Conservation (phyloP, 352 stramenopile species). For the Phytophthora hybrid region DNA sequence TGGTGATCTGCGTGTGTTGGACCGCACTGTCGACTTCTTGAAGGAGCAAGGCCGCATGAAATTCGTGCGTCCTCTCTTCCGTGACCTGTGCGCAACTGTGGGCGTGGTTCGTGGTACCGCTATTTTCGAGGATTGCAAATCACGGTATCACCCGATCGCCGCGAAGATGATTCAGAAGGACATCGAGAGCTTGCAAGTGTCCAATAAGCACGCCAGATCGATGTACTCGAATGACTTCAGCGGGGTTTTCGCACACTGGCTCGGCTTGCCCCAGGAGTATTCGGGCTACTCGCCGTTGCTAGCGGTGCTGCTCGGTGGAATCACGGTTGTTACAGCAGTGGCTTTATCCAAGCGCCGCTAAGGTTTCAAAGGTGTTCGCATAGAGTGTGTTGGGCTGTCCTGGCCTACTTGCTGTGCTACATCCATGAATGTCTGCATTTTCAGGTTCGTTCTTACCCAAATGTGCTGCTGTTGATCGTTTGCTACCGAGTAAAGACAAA, state of each 20-base stretch:
- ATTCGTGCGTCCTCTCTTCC: constrained; percentile 70
- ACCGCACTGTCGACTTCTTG: constrained; percentile 48
- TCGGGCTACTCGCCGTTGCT: constrained; percentile 40
- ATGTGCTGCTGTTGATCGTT: background rate
- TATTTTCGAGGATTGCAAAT: constrained; percentile 60
- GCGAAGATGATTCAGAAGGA: constrained; percentile 74
- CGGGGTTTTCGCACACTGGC: constrained; percentile 36
- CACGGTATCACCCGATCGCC: constrained; percentile 68
- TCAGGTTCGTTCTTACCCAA: background rate
- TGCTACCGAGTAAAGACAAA: no score
- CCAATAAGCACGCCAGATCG: constrained; percentile 9
- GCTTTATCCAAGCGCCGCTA: constrained; percentile 39
- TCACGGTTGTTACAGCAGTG: constrained; percentile 28
- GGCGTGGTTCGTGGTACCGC: constrained; percentile 23
- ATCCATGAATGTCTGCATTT: background rate
- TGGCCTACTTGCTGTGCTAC: background rate
- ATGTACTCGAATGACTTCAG: constrained; percentile 35
- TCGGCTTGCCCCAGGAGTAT: constrained; percentile 41
- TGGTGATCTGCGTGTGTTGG: constrained; percentile 46
- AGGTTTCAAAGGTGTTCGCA: background rate
- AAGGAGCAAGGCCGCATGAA: constrained; percentile 78
- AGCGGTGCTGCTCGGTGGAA: constrained; percentile 28
- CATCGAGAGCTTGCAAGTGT: constrained; percentile 33
- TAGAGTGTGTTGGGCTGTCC: background rate
- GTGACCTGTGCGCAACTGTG: constrained; percentile 49